phyloP scores from a whole-genome alignment of 2,329 filamentous ascomycete genomes.

The Cercospora sesami region DNA sequence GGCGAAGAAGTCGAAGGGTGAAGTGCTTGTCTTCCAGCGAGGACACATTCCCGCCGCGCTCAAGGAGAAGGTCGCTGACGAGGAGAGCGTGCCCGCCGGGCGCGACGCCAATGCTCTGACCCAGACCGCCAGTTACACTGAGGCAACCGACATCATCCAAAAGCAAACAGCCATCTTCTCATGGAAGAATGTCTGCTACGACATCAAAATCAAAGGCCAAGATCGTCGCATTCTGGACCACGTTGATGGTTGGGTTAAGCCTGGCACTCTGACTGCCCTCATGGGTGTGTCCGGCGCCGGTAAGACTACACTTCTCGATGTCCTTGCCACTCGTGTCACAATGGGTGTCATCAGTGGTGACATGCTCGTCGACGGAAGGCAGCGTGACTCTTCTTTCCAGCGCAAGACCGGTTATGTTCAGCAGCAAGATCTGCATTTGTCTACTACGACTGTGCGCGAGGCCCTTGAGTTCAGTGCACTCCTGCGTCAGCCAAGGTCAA shows the following conservation, averaged over 20 bases:
- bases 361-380: slow-evolving; percentile 77
- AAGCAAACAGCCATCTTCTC: slow-evolving; percentile 76
- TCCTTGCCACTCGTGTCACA: slow-evolving; percentile 78
- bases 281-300: slow-evolving; percentile 94
- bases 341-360: slow-evolving; percentile 87
- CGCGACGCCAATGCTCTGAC: slow-evolving; percentile 24
- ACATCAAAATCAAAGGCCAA: slow-evolving; percentile 77
- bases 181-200: slow-evolving; percentile 79
- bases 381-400: slow-evolving; percentile 79
- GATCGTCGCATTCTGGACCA: slow-evolving; percentile 75
- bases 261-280: slow-evolving; percentile 81
- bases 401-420: slow-evolving; percentile 90
- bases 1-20: slow-evolving; percentile 54
- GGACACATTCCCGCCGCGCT: slow-evolving; percentile 53
- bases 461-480: slow-evolving; percentile 82
- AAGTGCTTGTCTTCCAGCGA: slow-evolving; percentile 52
- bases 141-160: slow-evolving; percentile 52
- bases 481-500: slow-evolving; percentile 75
- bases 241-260: slow-evolving; percentile 91
- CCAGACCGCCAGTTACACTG: slow-evolving; percentile 41
- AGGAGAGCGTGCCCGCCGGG: slow-evolving; percentile 30
- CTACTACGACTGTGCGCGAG: slow-evolving; percentile 83
- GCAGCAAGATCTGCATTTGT: slow-evolving; percentile 85
- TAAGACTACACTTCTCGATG: slow-evolving; percentile 87
- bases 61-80: slow-evolving; percentile 48